These are phyloP conservation scores for Cerrena zonata DNA, from an alignment of 1,284 basidiomycete genomes.

Conservation along the genomic window DNA sequence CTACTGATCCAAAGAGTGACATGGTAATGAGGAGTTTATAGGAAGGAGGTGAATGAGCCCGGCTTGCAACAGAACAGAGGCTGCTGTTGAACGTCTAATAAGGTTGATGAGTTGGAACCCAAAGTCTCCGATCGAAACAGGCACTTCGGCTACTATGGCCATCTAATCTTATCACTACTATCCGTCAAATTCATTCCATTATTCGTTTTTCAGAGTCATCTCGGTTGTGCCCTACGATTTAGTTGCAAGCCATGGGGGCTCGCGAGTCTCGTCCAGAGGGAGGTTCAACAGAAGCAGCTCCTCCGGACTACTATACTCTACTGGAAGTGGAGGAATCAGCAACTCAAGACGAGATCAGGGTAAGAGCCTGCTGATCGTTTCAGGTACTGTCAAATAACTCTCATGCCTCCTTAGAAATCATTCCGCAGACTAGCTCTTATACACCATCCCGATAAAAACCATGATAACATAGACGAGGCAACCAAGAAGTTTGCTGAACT, in stretches of 20 bases:
- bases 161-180: constrained; percentile 1
- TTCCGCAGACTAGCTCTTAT: constrained; percentile 79
- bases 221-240: neutral
- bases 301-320: constrained; percentile 74
- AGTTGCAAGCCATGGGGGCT: constrained; percentile 54
- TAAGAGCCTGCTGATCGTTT: constrained; percentile 23
- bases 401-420: constrained; percentile 51
- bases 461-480: constrained; percentile 75
- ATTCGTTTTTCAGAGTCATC: neutral
- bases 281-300: constrained; percentile 22
- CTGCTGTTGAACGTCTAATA: neutral
- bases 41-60: neutral
- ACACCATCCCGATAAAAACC: constrained; percentile 89
- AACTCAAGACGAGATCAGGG: constrained; percentile 84
- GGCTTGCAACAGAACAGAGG: neutral
- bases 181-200: neutral
- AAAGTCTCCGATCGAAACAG: too few species aligned
- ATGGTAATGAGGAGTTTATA: constrained; percentile 7
- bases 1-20: constrained; percentile 12
- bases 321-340: constrained; percentile 77
- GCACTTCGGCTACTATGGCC: neutral
- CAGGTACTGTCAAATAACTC: constrained; percentile 3
- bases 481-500: constrained; percentile 84
- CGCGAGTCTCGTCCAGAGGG: constrained; percentile 45
- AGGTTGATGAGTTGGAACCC: neutral